Evolutionary conservation across 163 green algal genomes (phyloP).

Genomic region (Coccomyxa subellipsoidea): DNA sequence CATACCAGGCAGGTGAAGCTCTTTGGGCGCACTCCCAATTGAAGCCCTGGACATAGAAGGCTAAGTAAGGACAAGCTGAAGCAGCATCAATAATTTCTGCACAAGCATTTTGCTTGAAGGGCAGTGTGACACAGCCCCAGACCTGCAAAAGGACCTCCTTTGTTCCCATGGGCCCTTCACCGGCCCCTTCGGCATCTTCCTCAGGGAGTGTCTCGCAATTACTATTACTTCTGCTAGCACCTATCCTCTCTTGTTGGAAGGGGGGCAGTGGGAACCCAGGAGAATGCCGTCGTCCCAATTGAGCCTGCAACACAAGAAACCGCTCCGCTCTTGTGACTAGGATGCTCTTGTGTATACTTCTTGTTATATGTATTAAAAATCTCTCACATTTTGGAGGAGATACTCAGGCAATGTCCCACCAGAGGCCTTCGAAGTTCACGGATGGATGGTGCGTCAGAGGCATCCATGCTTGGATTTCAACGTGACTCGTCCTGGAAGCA

Average conservation of each 20-base stretch:
- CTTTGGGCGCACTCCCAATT: constrained; percentile 90
- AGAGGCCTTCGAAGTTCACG: neutral
- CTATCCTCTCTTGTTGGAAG: neutral
- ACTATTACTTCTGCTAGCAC: neutral
- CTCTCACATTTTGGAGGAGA: no score
- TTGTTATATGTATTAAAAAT: no score
- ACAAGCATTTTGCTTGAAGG: neutral
- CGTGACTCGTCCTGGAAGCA: no score
- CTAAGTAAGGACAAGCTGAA: neutral
- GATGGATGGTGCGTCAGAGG: neutral
- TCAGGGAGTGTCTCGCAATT: neutral
- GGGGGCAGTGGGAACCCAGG: neutral
- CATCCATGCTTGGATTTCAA: neutral
- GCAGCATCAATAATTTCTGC: neutral
- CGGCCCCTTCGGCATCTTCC: neutral
- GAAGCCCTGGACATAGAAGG: constrained; percentile 88
- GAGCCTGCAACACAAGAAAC: neutral
- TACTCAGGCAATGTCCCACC: neutral
- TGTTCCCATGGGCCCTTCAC: neutral
- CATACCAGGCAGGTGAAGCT: constrained; percentile 53
- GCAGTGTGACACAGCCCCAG: neutral
- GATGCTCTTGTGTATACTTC: no score
- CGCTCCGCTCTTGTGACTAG: no score
- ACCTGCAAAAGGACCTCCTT: constrained; percentile 3
- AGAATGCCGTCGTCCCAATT: neutral